phyloP scores from a whole-genome alignment of 1,139 yeast species.

The Ogataea hybrid region DNA sequence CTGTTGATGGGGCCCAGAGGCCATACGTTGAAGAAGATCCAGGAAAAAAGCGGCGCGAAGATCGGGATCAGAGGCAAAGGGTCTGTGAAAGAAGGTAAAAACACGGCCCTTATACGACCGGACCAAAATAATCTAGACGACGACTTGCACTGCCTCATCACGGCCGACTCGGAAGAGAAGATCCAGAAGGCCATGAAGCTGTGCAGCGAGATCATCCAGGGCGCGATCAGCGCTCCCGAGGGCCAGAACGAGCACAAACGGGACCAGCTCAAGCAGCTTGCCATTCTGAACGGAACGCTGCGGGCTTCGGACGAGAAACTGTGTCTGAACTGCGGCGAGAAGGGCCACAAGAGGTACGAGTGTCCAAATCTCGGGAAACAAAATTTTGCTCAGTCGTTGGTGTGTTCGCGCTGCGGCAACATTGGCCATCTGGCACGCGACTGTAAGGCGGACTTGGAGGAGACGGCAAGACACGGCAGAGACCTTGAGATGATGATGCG shows the following conservation, averaged over 20 bases:
- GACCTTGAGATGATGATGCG: constrained; percentile 53
- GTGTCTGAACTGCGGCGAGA: constrained; percentile 57
- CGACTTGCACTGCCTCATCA: constrained; percentile 84
- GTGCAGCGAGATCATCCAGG: constrained; percentile 74
- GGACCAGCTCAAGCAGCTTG: constrained; percentile 87
- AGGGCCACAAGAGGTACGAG: constrained; percentile 60
- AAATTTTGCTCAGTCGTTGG: constrained; percentile 54
- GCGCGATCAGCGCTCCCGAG: constrained; percentile 84
- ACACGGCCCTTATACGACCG: constrained; percentile 44
- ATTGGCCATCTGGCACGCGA: constrained; percentile 88
- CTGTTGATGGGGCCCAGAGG: constrained; percentile 94
- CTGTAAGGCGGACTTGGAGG: constrained; percentile 46
- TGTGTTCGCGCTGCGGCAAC: constrained; percentile 77
- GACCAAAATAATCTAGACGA: constrained; percentile 59
- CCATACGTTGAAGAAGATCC: constrained; percentile 76
- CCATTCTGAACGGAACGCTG: constrained; percentile 90
- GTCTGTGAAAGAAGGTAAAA: constrained; percentile 89
- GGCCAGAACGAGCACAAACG: constrained; percentile 92
- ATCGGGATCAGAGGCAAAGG: constrained; percentile 93
- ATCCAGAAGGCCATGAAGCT: constrained; percentile 72
- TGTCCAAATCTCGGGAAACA: constrained; percentile 43
- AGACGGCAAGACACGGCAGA: constrained; percentile 33
- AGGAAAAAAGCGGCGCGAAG: constrained; percentile 79
- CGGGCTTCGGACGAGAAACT: constrained; percentile 69
- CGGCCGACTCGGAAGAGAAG: constrained; percentile 79